phyloP scores from a whole-genome alignment of 352 stramenopile genomes.

The Pythium aquatile region DNA sequence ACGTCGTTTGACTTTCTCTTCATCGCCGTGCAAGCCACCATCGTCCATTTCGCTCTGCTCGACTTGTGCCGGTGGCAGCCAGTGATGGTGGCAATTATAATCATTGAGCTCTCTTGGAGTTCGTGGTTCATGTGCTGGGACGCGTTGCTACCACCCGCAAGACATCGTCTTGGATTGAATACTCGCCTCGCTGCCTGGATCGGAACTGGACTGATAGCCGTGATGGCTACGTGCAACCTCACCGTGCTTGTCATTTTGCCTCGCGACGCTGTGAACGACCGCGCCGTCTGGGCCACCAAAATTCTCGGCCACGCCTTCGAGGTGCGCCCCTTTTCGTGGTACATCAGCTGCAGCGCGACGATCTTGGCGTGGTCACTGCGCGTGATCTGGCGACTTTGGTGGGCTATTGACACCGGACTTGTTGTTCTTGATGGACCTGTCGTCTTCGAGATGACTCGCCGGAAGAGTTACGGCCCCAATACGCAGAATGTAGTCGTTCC shows the following conservation, averaged over 20 bases:
- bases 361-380: neutral
- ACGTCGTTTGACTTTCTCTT: constrained; percentile 5
- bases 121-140: constrained; percentile 14
- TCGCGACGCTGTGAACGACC: neutral
- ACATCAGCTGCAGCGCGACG: neutral
- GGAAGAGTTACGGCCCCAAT: too few species aligned
- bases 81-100: constrained; percentile 4
- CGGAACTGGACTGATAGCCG: neutral
- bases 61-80: constrained; percentile 1
- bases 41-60: neutral
- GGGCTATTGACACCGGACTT: neutral
- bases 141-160: constrained; percentile 6
- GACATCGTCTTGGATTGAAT: neutral
- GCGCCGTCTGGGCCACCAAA: neutral
- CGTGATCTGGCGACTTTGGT: constrained; percentile 8
- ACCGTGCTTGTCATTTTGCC: neutral
- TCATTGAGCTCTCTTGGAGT: neutral
- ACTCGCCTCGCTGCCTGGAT: neutral
- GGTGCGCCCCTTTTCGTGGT: neutral
- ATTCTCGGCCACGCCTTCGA: neutral
- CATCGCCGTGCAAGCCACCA: neutral
- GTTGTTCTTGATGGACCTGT: constrained; percentile 3
- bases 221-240: neutral
- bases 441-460: neutral
- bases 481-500: too few species aligned